Evolutionary conservation across 306 rosid genomes (phyloP).

Genomic region (Glycine soja): DNA sequence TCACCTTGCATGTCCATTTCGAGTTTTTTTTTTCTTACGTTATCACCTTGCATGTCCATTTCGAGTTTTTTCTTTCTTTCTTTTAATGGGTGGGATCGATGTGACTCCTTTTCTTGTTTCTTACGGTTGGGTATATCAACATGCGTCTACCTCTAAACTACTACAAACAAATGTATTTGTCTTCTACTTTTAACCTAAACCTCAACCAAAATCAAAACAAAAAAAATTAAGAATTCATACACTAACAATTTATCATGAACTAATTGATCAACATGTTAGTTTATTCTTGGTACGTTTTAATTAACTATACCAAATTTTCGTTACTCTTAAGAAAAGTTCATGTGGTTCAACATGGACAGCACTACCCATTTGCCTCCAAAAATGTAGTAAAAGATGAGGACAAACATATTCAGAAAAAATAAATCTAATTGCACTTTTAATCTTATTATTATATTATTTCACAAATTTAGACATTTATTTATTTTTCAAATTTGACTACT

Average conservation of each 20-base stretch:
- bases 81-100: conserved; percentile 34
- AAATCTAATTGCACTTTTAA: not conserved
- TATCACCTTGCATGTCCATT: conserved; percentile 31
- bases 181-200: not conserved
- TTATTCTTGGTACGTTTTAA: not conserved
- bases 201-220: not conserved
- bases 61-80: conserved; percentile 24
- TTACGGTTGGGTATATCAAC: conserved; percentile 25
- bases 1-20: conserved; percentile 36
- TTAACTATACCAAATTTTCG: not conserved
- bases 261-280: not conserved
- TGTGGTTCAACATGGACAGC: not conserved
- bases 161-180: conserved; percentile 1
- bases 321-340: not conserved
- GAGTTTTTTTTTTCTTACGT: conserved; percentile 13
- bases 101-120: conserved; percentile 45
- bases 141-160: conserved; percentile 1
- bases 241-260: not conserved
- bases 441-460: too few relatives aligned
- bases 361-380: conserved; percentile 17
- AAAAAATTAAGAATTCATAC: not conserved
- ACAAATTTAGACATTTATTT: too few relatives aligned
- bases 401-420: not conserved
- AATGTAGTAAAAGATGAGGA: not conserved
- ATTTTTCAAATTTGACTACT: too few relatives aligned